Conservation (phyloP, 345 rosid species). For the Noccaea caerulescens region DNA sequence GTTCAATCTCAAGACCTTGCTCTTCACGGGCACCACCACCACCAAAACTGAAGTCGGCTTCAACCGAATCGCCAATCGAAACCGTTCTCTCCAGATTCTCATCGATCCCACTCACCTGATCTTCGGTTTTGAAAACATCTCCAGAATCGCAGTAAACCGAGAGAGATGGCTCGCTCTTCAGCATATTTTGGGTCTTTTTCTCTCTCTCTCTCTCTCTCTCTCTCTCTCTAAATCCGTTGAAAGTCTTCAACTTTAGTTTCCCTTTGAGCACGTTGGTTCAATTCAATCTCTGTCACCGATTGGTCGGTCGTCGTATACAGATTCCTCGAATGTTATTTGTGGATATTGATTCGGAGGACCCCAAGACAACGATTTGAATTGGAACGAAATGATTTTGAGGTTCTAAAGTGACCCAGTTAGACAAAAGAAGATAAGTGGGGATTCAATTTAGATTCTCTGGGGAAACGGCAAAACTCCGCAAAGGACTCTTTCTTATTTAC, state of each 20-base stretch:
- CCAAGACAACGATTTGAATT: not conserved
- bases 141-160: conserved; percentile 49
- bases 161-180: conserved; percentile 63
- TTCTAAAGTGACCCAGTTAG: not conserved
- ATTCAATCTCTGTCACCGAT: not conserved
- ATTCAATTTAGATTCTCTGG: not conserved
- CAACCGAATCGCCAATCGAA: conserved; percentile 52
- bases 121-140: conserved; percentile 32
- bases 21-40: not conserved
- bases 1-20: conserved; percentile 40
- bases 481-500: conserved; percentile 10
- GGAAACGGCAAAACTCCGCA: not conserved
- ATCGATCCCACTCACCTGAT: conserved; percentile 18
- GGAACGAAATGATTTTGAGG: conserved; percentile 14
- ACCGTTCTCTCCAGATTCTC: conserved; percentile 49
- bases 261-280: not conserved
- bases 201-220: not conserved
- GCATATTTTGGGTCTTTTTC: conserved; percentile 47
- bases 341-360: conserved; percentile 36
- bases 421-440: conserved; percentile 31
- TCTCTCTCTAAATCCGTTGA: not conserved
- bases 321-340: conserved; percentile 13
- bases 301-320: conserved; percentile 8
- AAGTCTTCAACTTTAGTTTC: conserved; percentile 22
- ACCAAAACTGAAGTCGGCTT: conserved; percentile 63